Conservation (phyloP, 176 grass and related monocot species). For the Cymbopogon citratus region DNA sequence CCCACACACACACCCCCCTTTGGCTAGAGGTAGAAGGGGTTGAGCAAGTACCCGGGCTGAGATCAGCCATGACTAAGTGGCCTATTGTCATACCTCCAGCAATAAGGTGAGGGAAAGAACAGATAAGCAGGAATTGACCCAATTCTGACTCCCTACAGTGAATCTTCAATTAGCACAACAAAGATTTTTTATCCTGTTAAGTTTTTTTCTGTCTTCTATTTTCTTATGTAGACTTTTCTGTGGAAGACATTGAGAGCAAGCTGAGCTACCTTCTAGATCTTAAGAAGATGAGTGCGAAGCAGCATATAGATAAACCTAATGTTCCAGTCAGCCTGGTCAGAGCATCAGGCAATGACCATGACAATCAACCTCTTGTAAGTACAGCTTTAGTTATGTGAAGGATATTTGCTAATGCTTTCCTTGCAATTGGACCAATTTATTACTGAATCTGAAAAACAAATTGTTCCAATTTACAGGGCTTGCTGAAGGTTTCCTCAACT, state of each 20-base stretch:
- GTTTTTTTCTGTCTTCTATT: not conserved
- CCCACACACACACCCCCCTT: too few relatives aligned
- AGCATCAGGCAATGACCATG: not conserved
- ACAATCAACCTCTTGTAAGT: not conserved
- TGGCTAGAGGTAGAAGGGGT: too few relatives aligned
- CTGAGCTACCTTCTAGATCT: conserved; percentile 9
- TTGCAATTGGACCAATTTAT: not conserved
- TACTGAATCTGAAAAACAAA: not conserved
- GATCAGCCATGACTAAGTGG: too few relatives aligned
- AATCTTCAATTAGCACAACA: not conserved
- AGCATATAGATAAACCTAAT: not conserved
- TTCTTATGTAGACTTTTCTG: not conserved
- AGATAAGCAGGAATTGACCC: too few relatives aligned
- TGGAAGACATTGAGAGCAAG: not conserved
- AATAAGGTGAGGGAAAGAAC: too few relatives aligned
- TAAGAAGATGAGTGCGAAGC: not conserved
- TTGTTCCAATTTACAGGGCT: not conserved
- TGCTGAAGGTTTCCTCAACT: not conserved
- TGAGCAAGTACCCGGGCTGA: too few relatives aligned
- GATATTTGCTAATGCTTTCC: not conserved
- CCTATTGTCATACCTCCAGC: too few relatives aligned
- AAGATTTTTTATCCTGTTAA: not conserved
- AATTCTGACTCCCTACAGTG: too few relatives aligned
- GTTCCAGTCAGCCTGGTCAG: not conserved
- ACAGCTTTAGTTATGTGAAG: not conserved